Conservation (phyloP, 306 rosid species). For the Nissolia schottii region DNA sequence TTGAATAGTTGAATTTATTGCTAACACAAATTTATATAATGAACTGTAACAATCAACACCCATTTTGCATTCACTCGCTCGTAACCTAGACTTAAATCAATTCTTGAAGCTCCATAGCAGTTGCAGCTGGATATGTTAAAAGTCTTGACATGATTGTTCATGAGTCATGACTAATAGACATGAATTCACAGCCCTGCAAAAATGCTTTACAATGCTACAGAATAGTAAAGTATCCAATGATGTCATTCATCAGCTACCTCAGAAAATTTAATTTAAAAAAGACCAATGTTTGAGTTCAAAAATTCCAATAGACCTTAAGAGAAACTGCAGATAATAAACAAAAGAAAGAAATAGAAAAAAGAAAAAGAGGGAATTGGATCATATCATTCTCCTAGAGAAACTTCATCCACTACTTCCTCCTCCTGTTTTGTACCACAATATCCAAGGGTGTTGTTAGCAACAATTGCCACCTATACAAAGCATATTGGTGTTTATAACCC, state of each 20-base stretch:
- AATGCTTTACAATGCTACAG: not conserved
- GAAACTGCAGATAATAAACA: constrained; percentile 12
- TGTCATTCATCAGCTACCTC: constrained; percentile 16
- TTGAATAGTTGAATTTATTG: not conserved
- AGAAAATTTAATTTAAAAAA: constrained; percentile 9
- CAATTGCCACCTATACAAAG: constrained; percentile 45
- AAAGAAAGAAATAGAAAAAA: not conserved
- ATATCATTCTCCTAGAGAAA: constrained; percentile 24
- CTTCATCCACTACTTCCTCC: constrained; percentile 41
- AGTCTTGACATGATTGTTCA: not conserved
- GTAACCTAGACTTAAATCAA: not conserved
- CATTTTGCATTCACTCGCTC: not conserved
- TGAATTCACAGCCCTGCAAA: not conserved
- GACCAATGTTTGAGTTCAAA: constrained; percentile 27
- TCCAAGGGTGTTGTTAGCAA: constrained; percentile 44
- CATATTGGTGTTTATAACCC: constrained; percentile 27
- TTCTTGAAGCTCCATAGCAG: not conserved
- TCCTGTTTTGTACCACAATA: constrained; percentile 44
- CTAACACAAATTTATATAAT: not conserved
- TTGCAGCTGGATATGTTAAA: not conserved
- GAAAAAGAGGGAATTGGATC: constrained; percentile 24
- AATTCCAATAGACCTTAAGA: constrained; percentile 22
- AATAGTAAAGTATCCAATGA: constrained; percentile 8
- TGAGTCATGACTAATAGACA: not conserved
- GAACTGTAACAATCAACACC: not conserved